Evolutionary conservation across 495 filamentous ascomycete genomes (phyloP).

Genomic region (Monascus purpureus): DNA sequence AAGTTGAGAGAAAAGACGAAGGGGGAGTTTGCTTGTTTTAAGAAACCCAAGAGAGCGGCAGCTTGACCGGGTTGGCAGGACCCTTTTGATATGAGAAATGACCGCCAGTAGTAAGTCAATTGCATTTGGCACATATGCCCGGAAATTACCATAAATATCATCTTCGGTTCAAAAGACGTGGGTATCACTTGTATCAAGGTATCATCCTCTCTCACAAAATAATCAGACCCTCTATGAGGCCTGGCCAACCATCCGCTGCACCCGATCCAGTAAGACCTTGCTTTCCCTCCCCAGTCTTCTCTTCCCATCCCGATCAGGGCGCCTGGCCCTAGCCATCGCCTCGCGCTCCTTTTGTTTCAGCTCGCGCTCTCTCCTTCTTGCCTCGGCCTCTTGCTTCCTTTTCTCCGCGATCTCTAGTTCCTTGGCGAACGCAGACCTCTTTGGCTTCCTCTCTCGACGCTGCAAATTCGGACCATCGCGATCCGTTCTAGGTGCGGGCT

Average conservation of each 20-base stretch:
- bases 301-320: conserved; percentile 63
- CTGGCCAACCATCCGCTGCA: conserved; percentile 54
- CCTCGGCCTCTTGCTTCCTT: conserved; percentile 50
- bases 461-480: conserved; percentile 4
- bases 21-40: conserved; percentile 75
- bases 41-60: conserved; percentile 27
- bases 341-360: conserved; percentile 48
- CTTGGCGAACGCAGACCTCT: conserved; percentile 59
- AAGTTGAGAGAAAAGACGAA: conserved; percentile 66
- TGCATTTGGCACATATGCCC: neutral
- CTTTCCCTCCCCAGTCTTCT: conserved; percentile 77
- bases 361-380: conserved; percentile 40
- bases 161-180: no score
- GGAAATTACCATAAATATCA: neutral
- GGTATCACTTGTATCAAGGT: neutral
- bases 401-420: conserved; percentile 57
- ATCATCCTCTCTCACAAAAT: no score
- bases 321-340: conserved; percentile 63
- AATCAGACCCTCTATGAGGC: no score
- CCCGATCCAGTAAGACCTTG: conserved; percentile 64
- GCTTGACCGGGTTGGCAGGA: no score
- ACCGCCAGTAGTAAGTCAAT: conserved; percentile 7
- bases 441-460: conserved; percentile 30
- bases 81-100: no score
- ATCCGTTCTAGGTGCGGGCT: conserved; percentile 11